Conservation (phyloP, 2,329 filamentous ascomycete species). For the Fusarium nelsonii region DNA sequence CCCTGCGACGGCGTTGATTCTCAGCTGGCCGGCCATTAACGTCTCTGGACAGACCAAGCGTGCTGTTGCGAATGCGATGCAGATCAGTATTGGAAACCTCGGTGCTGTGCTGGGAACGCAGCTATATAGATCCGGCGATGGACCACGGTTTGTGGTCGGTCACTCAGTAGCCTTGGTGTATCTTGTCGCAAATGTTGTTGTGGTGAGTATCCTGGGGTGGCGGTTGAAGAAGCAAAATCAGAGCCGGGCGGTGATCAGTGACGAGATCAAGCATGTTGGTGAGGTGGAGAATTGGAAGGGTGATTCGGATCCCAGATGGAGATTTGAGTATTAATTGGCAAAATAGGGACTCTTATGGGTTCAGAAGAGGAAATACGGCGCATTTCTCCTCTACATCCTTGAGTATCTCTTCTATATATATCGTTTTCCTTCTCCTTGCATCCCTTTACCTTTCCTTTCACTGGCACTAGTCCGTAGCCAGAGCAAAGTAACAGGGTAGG, state of each 20-base stretch:
- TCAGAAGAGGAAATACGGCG: no score
- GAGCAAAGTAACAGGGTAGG: no score
- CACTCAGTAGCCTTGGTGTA: constrained; percentile 76
- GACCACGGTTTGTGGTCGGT: constrained; percentile 73
- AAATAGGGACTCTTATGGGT: no score
- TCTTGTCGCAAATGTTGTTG: constrained; percentile 67
- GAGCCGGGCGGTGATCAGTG: constrained; percentile 58
- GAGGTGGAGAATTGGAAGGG: constrained; percentile 68
- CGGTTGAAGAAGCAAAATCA: constrained; percentile 70
- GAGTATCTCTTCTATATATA: no score
- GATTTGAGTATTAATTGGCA: constrained; percentile 65
- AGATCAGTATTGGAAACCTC: constrained; percentile 77
- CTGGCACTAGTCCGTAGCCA: no score
- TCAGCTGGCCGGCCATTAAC: constrained; percentile 79
- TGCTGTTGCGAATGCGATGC: constrained; percentile 75
- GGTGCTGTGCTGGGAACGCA: constrained; percentile 78
- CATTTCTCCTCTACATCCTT: no score
- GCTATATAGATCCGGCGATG: constrained; percentile 70
- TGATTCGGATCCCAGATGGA: constrained; percentile 73
- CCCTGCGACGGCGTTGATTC: constrained; percentile 70
- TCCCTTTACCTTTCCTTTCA: no score
- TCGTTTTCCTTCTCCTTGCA: no score
- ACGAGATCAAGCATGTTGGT: constrained; percentile 62
- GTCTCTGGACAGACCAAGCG: constrained; percentile 78
- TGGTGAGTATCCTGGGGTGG: constrained; percentile 65